Evolutionary conservation across 495 filamentous ascomycete genomes (phyloP).

Genomic region (Penicillium steckii): DNA sequence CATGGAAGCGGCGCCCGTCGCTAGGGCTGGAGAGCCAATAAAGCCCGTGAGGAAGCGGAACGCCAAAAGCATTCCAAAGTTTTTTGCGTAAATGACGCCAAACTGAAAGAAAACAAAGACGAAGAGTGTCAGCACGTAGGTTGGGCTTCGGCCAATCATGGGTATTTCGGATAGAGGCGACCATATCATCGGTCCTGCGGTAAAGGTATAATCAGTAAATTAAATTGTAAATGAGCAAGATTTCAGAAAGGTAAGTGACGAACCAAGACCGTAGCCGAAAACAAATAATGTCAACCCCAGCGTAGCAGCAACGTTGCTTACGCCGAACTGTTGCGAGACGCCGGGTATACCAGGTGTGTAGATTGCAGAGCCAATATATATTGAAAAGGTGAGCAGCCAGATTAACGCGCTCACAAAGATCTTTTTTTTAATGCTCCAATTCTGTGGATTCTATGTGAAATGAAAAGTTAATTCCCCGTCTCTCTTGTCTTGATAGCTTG

Average conservation of each 20-base stretch:
- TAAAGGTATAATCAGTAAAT: neutral
- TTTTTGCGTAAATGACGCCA: slow-evolving; percentile 42
- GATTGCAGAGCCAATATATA: slow-evolving; percentile 34
- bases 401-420: slow-evolving; percentile 17
- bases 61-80: slow-evolving; percentile 52
- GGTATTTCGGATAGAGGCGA: slow-evolving; percentile 53
- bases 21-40: slow-evolving; percentile 50
- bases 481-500: no score
- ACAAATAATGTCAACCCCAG: slow-evolving; percentile 54
- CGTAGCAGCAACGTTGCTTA: slow-evolving; percentile 44
- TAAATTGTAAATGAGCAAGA: no score
- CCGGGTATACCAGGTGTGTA: slow-evolving; percentile 24
- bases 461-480: no score
- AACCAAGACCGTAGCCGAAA: slow-evolving; percentile 36
- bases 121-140: slow-evolving; percentile 46
- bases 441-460: slow-evolving; percentile 53
- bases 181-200: slow-evolving; percentile 44
- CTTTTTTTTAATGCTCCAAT: slow-evolving; percentile 39
- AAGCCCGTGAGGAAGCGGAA: slow-evolving; percentile 56
- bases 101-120: slow-evolving; percentile 54
- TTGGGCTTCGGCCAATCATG: slow-evolving; percentile 46
- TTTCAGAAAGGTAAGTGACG: no score
- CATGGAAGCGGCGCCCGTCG: slow-evolving; percentile 35
- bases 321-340: slow-evolving; percentile 41
- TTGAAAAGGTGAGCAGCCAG: slow-evolving; percentile 29